phyloP scores from a whole-genome alignment of 1,139 yeast genomes.

The Blastobotrys malaysiensis region DNA sequence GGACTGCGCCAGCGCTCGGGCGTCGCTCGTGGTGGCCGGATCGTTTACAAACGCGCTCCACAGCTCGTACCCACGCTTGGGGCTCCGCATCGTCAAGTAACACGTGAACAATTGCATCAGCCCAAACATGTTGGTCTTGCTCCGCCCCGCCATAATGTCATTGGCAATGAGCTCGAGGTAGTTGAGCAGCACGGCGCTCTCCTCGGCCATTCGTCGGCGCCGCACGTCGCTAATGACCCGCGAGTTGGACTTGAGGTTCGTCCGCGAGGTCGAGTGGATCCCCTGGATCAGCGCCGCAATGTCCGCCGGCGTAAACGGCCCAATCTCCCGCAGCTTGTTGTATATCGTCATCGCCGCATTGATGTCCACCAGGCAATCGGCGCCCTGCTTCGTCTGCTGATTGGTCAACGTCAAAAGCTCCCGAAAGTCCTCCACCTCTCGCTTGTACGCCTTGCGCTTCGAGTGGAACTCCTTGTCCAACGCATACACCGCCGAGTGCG shows the following conservation, averaged over 20 bases:
- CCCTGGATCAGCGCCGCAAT: conserved; percentile 26
- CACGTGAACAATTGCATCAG: conserved; percentile 54
- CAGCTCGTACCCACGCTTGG: conserved; percentile 48
- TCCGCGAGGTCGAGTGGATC: conserved; percentile 25
- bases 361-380: conserved; percentile 20
- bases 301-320: conserved; percentile 21
- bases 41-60: conserved; percentile 36
- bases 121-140: conserved; percentile 45
- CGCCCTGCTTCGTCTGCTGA: conserved; percentile 18
- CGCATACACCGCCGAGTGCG: neutral
- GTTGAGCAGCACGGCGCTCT: conserved; percentile 34
- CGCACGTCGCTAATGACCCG: conserved; percentile 19
- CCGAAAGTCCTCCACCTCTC: conserved; percentile 8
- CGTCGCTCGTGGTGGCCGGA: conserved; percentile 32
- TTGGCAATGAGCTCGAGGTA: conserved; percentile 24
- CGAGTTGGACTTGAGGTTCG: conserved; percentile 15
- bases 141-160: conserved; percentile 43
- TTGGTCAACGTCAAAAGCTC: conserved; percentile 18
- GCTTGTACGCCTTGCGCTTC: conserved; percentile 6
- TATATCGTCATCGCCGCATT: conserved; percentile 26
- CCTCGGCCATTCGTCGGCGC: conserved; percentile 13
- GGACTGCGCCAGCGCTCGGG: conserved; percentile 32
- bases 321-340: conserved; percentile 19
- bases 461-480: conserved; percentile 4
- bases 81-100: conserved; percentile 49